A percentile compares a stretch with the other conserved stretches of the same genome.
Evolutionary conservation across 192 early-diverging fungal genomes (phyloP).

Genomic region (Thamnidium elegans): DNA sequence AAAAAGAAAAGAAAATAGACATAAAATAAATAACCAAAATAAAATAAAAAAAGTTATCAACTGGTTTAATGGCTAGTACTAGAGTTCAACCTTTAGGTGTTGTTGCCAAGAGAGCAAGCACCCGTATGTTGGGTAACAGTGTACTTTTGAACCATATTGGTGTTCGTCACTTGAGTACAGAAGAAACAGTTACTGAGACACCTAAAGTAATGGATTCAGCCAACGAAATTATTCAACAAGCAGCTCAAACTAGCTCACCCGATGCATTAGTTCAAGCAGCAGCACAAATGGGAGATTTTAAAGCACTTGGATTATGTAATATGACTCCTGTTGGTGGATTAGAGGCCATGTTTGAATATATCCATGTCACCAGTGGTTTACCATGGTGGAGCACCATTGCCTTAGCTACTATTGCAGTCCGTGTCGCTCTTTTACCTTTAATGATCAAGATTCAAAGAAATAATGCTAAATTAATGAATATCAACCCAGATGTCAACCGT

Average conservation of each 20-base stretch:
- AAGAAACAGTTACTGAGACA: background rate
- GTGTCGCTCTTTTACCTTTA: conserved; percentile 69
- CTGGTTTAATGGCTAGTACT: background rate
- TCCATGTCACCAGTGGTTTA: conserved; percentile 79
- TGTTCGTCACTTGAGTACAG: conserved; percentile 15
- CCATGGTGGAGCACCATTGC: conserved; percentile 96
- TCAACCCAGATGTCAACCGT: conserved; percentile 68
- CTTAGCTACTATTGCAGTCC: conserved; percentile 61
- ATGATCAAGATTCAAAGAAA: conserved; percentile 70
- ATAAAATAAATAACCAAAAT: background rate
- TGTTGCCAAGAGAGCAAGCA: background rate
- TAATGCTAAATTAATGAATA: conserved; percentile 62
- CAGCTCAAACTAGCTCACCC: conserved; percentile 12
- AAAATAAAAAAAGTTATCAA: conserved; percentile 8
- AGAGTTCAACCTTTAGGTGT: conserved; percentile 4
- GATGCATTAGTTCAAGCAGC: conserved; percentile 47
- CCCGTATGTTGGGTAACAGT: conserved; percentile 1
- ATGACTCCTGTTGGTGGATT: conserved; percentile 68
- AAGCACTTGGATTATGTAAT: conserved; percentile 74
- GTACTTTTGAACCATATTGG: background rate
- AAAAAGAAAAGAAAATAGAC: background rate
- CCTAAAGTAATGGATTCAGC: conserved; percentile 10
- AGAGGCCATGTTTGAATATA: conserved; percentile 71
- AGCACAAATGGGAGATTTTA: conserved; percentile 83
- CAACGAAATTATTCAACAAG: conserved; percentile 10